phyloP scores from a whole-genome alignment of 73 alveolate species.

The Blepharisma japonicum region DNA sequence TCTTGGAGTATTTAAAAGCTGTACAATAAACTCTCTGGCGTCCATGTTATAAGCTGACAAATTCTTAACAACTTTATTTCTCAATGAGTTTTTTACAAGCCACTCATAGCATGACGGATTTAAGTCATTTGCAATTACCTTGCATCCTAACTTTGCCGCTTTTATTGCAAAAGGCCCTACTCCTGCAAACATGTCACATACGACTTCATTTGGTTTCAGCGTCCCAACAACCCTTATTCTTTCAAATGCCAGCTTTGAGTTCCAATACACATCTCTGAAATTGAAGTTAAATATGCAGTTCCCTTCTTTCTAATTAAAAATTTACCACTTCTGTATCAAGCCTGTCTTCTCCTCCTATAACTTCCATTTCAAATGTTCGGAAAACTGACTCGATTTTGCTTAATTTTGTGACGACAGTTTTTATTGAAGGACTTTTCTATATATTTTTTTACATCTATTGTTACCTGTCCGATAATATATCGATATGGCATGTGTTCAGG shows the following conservation, averaged over 20 bases:
- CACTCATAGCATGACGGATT: conserved; percentile 91
- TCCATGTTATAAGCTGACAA: conserved; percentile 90
- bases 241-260: conserved; percentile 92
- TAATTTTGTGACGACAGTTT: conserved; percentile 93
- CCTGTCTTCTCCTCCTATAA: conserved; percentile 94
- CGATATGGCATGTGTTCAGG: conserved; percentile 82
- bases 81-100: conserved; percentile 67
- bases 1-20: conserved; percentile 46
- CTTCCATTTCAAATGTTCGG: conserved; percentile 96
- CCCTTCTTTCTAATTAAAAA: conserved; percentile 71
- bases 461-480: conserved; percentile 89
- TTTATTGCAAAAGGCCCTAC: conserved; percentile 96
- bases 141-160: conserved; percentile 83
- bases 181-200: conserved; percentile 98
- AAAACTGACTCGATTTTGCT: conserved; percentile 89
- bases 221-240: conserved; percentile 84
- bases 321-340: conserved; percentile 35
- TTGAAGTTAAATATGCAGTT: conserved; percentile 83
- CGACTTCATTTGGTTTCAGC: conserved; percentile 58
- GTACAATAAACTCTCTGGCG: conserved; percentile 90
- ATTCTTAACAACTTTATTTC: conserved; percentile 56
- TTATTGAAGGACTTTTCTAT: conserved; percentile 67
- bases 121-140: conserved; percentile 95
- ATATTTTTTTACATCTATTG: conserved; percentile 50
- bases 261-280: conserved; percentile 96